A percentile compares a stretch with the other conserved stretches of the same genome.
phyloP scores from a whole-genome alignment of 768 basidiomycete species.

The Leccinum incarnatum region DNA sequence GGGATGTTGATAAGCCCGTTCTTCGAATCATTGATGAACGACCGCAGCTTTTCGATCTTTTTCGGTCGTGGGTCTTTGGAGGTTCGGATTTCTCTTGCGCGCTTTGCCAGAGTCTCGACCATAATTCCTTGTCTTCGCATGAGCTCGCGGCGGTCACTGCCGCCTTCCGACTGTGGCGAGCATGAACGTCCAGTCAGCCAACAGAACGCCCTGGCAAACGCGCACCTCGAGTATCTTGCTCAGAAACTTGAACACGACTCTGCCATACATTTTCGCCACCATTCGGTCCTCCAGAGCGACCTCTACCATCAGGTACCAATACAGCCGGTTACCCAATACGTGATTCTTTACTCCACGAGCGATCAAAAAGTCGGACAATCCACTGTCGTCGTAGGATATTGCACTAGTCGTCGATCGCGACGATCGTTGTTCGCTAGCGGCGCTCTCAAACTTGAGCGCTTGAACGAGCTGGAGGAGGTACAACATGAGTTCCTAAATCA shows the following conservation, averaged over 20 bases:
- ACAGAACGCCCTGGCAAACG: neutral
- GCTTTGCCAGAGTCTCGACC: conserved; percentile 79
- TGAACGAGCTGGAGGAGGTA: conserved; percentile 97
- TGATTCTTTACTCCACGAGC: conserved; percentile 77
- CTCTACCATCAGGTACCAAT: conserved; percentile 99
- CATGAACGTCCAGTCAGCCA: neutral
- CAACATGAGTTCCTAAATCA: conserved; percentile 75
- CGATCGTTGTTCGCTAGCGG: conserved; percentile 71
- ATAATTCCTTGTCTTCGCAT: conserved; percentile 90
- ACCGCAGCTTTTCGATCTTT: conserved; percentile 95
- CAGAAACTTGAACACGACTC: conserved; percentile 89
- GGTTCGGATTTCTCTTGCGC: conserved; percentile 81
- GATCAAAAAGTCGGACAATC: conserved; percentile 90
- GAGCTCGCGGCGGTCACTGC: conserved; percentile 79
- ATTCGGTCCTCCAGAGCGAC: conserved; percentile 82
- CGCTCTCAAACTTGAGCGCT: conserved; percentile 93
- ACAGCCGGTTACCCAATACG: conserved; percentile 85
- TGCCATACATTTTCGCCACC: conserved; percentile 90
- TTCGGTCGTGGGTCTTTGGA: conserved; percentile 94
- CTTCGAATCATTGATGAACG: conserved; percentile 80
- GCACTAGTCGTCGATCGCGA: conserved; percentile 71
- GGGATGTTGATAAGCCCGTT: conserved; percentile 77
- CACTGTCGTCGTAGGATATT: conserved; percentile 86
- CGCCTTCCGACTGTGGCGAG: conserved; percentile 59
- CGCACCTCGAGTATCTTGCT: conserved; percentile 81